phyloP scores from a whole-genome alignment of 371 early-diverging fungal species.

The Syncephalis plumigaleata region DNA sequence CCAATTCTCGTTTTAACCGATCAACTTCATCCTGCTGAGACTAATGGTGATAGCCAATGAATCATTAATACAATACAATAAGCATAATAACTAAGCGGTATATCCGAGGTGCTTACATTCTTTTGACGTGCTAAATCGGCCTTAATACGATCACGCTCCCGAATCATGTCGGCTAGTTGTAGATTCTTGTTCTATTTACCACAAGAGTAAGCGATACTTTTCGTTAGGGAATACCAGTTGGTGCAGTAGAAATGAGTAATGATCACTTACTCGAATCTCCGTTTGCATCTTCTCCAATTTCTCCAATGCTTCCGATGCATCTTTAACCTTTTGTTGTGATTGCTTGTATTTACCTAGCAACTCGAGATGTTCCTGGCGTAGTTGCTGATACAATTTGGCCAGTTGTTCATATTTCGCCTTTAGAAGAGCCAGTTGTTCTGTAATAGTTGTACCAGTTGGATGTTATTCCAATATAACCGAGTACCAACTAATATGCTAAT shows the following conservation, averaged over 20 bases:
- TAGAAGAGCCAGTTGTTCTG: slow-evolving; percentile 64
- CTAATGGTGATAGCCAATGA: slow-evolving; percentile 18
- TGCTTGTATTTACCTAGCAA: slow-evolving; percentile 72
- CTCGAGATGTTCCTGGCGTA: slow-evolving; percentile 91
- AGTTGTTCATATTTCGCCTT: slow-evolving; percentile 82
- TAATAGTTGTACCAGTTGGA: too few relatives aligned
- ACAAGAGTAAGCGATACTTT: too few relatives aligned
- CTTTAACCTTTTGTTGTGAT: slow-evolving; percentile 61
- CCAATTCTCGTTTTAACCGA: slow-evolving; percentile 59
- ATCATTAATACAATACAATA: too few relatives aligned
- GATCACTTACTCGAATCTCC: slow-evolving; percentile 33
- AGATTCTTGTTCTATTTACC: slow-evolving; percentile 42
- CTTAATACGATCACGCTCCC: slow-evolving; percentile 63
- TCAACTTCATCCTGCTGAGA: slow-evolving; percentile 61
- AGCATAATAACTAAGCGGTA: too few relatives aligned
- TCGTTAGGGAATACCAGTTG: too few relatives aligned
- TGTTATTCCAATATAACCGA: too few relatives aligned
- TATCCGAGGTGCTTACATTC: too few relatives aligned
- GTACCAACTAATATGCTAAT: too few relatives aligned
- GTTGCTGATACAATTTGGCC: slow-evolving; percentile 86
- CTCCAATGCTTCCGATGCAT: slow-evolving; percentile 53
- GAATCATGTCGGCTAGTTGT: slow-evolving; percentile 64
- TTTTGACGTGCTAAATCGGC: slow-evolving; percentile 41
- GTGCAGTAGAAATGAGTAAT: too few relatives aligned
- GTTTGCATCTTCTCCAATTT: slow-evolving; percentile 59